Base-by-base conservation (phyloP, 2,329 filamentous ascomycete species). In the Aureobasidium lini region DNA sequence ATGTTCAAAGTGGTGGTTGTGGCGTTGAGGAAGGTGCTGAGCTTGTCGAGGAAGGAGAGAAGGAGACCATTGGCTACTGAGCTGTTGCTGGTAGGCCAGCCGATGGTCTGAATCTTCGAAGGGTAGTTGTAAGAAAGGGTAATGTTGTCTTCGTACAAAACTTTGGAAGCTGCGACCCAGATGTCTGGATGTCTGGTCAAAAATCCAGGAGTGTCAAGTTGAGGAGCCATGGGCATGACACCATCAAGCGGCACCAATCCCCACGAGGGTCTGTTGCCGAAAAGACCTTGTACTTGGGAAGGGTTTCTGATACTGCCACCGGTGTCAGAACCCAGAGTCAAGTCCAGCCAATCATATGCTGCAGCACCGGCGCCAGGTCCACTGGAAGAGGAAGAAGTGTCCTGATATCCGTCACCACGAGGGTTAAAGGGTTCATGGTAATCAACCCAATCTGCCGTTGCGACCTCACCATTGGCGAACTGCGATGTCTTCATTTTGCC, bases 391-490 rank as follows among this genome's bases (percentile, higher is more conserved):
- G 75, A 77, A 0, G 74, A 76, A 0, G 75, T 72, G 57, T 76
- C 72, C 61, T 77, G 75, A 54, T 77, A 77, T 2, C 75, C 75
- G 57, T 77, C 76, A 13, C 75, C 75, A 29, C 74, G 68, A 29
- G 73, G 75, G 37, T 77, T 77, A 64, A 76, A 76, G 0, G 73
- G 68, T 28, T 71, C 70, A 42, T 75, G 75, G 46, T 77, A 76
- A 57, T 77, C 74, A 1, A 77, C 61, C 76, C 76, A 80, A 57
- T 84, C 80, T 0, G 75, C 77, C 0, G 80, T 83, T 0, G 80
- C 76, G 1, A 64, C 66, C 47, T 75, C 75, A 3, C 75, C 75
- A 23, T 77, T 77, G 0, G 76, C 75, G 53, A 78, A 77, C 42
- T 77, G 75, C 13, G 70, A 73, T 0, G 75, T 76, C 57, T 75